phyloP scores from a whole-genome alignment of 306 rosid species.

The Alnus rubra region DNA sequence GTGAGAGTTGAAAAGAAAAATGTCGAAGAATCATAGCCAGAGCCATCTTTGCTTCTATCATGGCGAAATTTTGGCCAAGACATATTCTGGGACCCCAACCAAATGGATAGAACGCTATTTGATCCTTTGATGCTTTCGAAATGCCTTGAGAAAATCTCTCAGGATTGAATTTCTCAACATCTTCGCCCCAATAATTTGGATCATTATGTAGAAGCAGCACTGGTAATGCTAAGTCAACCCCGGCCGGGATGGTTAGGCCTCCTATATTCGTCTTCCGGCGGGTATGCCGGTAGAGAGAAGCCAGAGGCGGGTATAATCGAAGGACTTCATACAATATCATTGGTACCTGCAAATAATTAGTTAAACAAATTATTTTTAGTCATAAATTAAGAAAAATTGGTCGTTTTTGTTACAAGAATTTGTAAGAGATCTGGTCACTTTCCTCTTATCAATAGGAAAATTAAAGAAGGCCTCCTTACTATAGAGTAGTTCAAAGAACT shows the following conservation, averaged over 20 bases:
- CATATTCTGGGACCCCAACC: slow-evolving; percentile 54
- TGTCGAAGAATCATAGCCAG: slow-evolving; percentile 47
- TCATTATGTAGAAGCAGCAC: slow-evolving; percentile 39
- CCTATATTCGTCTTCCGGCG: slow-evolving; percentile 22
- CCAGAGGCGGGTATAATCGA: slow-evolving; percentile 27
- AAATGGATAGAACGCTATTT: slow-evolving; percentile 43
- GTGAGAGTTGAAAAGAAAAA: slow-evolving; percentile 47
- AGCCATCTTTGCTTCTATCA: slow-evolving; percentile 22
- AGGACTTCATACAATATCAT: slow-evolving; percentile 29
- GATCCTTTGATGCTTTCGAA: slow-evolving; percentile 35
- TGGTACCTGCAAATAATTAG: slow-evolving; percentile 9
- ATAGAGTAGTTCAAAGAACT: no score
- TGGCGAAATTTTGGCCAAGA: no score
- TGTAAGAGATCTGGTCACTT: no score
- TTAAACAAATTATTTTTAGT: no score
- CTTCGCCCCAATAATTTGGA: slow-evolving; percentile 35
- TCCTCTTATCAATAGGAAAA: no score
- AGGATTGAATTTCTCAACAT: slow-evolving; percentile 44
- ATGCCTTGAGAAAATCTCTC: slow-evolving; percentile 45
- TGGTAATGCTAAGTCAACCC: slow-evolving; percentile 27
- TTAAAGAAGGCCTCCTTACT: no score
- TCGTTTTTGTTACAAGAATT: no score
- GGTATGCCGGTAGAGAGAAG: slow-evolving; percentile 16
- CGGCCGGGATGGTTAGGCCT: slow-evolving; percentile 39
- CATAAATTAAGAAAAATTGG: no score